Evolutionary conservation across 169 alveolate species (phyloP), one percentile per base, ranked within the genome.

Genomic region (Eimeria brunetti): DNA sequence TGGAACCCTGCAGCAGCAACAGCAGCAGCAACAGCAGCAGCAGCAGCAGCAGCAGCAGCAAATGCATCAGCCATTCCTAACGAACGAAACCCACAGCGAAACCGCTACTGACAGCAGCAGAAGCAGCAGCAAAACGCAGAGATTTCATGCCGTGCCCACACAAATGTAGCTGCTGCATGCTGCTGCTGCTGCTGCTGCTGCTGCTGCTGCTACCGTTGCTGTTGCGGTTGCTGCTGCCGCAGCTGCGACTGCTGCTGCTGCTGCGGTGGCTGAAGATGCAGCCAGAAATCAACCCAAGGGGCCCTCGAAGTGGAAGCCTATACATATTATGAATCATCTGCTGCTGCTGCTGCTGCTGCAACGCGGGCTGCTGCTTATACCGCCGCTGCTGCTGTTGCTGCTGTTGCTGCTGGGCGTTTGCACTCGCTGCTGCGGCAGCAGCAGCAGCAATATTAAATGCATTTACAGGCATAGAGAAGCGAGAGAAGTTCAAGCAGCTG

Each of bases 1-100:
- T 97, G 91, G 99, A 97, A 89, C 99, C 99, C 99, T 95, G 94
- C 36, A 95, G 69, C 94, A 83, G 30, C 67, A 38, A 20, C 69
- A 81, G 73, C 58, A 46, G 71, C 89, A 76, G 86, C 62, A 76
- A 41, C 78, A 67, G 78, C 78, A 67, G 78, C 64, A 56, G 64
- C 64, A 56, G 64, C 64, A 56, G 73, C 73, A 27, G 73, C 14
- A 27, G 18, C 64, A 56, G 64, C 64, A 56, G 64, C 64, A 56
- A 18, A 8, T 22, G 30, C 14, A 22, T 8, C n/a, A n/a, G n/a
- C n/a, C n/a, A n/a, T n/a, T n/a, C n/a, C n/a, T n/a, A n/a, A n/a
- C n/a, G n/a, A n/a, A n/a, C n/a, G n/a, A n/a, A n/a, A n/a, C n/a
- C n/a, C n/a, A n/a, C n/a, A n/a, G n/a, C n/a, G n/a, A n/a, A n/a